Evolutionary conservation across 73 alveolate species (phyloP), one percentile per base, ranked within the genome.

Genomic region (Durusdinium trenchii): DNA sequence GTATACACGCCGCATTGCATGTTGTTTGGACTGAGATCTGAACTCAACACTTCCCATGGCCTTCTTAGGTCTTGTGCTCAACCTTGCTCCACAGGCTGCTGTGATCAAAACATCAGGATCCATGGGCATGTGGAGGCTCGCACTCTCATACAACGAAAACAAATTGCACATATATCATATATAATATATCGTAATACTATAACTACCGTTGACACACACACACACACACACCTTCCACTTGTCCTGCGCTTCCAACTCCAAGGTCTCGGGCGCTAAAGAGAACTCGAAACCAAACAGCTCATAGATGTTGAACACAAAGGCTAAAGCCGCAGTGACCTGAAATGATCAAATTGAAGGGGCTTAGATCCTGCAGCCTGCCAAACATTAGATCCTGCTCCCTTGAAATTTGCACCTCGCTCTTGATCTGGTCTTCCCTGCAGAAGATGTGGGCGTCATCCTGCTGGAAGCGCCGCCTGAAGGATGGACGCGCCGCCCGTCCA

Each of bases 371-470:
- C 48, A 71, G 84, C 52, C 6, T 71, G 84, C 18, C 48, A 71
- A 57, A 57, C 73, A 2, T 23, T 23, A 60, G 30, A 57, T 57
- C 32, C 12, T 23, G 23, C 12, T 57, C 30, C 73, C 3, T 16
- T 3, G 36, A 40, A 6, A 7, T 18, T 23, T 23, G 3, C 32
- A 69, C 96, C 96, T 89, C 96, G 69, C 78, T 48, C 69, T 89
- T 89, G 86, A 89, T 89, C 23, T 89, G 96, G 51, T 89, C 96
- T 98, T 99, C 99, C 84, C 99, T 99, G 91, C 99, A 99, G 99
- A 99, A 99, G 95, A 99, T 99, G 99, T 99, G 99, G 48, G 99
- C 99, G 73, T 99, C 99, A 95, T 99, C 99, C 96, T 99, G 99
- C 95, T 99, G 99, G 99, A 99, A 99, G 98, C 99, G 99, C 85